Evolutionary conservation across 2,329 filamentous ascomycete species (phyloP).

Genomic region (Aspergillus uvarum): DNA sequence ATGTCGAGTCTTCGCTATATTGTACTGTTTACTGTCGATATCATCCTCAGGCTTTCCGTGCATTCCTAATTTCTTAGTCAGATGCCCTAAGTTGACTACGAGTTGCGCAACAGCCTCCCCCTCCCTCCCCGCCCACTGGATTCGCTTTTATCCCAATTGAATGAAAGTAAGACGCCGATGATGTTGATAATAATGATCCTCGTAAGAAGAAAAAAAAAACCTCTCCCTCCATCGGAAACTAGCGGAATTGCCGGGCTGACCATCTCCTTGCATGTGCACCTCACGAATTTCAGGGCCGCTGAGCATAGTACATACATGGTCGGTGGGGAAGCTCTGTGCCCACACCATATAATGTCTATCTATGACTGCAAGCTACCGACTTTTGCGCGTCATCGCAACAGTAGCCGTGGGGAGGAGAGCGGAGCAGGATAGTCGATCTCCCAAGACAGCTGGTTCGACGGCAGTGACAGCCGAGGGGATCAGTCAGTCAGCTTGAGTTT

Average conservation of each 20-base stretch:
- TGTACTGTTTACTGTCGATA: background rate
- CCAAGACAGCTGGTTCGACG: constrained; percentile 12
- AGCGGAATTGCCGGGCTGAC: constrained; percentile 4
- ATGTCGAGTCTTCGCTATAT: background rate
- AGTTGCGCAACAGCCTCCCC: too few species aligned
- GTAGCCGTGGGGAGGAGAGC: background rate
- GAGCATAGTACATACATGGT: background rate
- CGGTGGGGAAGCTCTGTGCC: background rate
- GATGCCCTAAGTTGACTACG: background rate
- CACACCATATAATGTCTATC: background rate
- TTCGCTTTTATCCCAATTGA: background rate
- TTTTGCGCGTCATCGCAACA: background rate
- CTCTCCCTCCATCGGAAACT: background rate
- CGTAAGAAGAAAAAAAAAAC: background rate
- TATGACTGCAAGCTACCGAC: constrained; percentile 1
- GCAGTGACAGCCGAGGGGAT: constrained; percentile 12
- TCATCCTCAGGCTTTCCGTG: background rate
- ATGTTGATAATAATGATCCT: background rate
- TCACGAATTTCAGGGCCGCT: constrained; percentile 6
- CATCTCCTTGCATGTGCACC: constrained; percentile 8
- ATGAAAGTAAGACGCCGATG: background rate
- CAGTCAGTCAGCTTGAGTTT: background rate
- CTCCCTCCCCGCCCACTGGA: too few species aligned
- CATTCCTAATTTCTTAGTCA: background rate
- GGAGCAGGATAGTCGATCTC: constrained; percentile 2